A percentile compares a stretch with the other conserved stretches of the same genome.
Conservation (phyloP, 225 moss, liverwort and hornwort species). For the Physcomitrellopsis africana region DNA sequence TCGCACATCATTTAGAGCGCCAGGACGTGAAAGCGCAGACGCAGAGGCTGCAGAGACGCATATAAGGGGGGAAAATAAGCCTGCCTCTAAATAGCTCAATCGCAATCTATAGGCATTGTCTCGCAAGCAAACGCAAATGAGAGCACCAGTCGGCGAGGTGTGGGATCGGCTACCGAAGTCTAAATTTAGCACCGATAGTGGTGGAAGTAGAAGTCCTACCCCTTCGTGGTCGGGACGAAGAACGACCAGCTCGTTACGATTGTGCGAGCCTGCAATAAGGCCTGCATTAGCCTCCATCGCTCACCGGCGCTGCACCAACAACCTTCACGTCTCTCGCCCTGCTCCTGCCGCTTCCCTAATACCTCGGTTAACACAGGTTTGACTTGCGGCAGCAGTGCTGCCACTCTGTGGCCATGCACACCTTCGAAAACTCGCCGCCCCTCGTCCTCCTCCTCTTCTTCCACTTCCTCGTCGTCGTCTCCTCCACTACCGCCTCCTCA, state of each 20-base stretch:
- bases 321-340: not conserved
- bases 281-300: conserved; percentile 92
- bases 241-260: conserved; percentile 88
- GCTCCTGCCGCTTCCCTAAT: not conserved
- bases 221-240: conserved; percentile 80
- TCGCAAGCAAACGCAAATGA: not conserved
- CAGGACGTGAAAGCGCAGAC: no score
- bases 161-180: not conserved
- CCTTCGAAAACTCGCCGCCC: not conserved
- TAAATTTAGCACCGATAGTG: not conserved
- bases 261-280: conserved; percentile 90
- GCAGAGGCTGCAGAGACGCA: no score
- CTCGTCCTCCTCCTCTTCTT: not conserved
- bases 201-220: conserved; percentile 32
- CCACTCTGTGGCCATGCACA: conserved; percentile 37
- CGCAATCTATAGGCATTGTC: not conserved
- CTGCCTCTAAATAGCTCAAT: no score
- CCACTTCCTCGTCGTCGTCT: conserved; percentile 17
- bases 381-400: conserved; percentile 30
- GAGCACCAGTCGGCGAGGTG: not conserved
- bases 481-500: not conserved
- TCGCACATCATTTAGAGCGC: no score
- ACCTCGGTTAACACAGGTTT: not conserved
- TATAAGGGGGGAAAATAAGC: no score
- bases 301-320: conserved; percentile 11